phyloP scores from a whole-genome alignment of 2,329 filamentous ascomycete genomes.

The Trichoderma sp. region DNA sequence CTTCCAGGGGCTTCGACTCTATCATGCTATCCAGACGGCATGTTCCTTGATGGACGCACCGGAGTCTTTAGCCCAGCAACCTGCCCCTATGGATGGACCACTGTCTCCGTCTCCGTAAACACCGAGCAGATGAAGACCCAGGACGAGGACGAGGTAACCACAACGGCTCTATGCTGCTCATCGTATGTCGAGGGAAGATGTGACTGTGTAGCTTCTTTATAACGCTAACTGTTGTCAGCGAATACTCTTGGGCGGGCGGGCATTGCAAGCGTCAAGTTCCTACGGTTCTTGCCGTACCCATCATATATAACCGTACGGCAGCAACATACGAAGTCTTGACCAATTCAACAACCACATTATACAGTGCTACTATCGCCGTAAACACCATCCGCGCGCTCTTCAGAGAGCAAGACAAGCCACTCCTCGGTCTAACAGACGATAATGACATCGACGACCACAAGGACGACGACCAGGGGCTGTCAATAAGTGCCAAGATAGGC shows the following conservation, averaged over 20 bases:
- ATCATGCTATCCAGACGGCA: conserved; percentile 48
- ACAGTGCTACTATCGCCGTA: conserved; percentile 44
- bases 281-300: conserved; percentile 44
- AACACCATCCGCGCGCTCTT: conserved; percentile 46
- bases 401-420: conserved; percentile 42
- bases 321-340: conserved; percentile 42
- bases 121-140: conserved; percentile 33
- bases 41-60: conserved; percentile 44
- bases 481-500: conserved; percentile 41
- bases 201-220: background rate
- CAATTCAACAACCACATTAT: conserved; percentile 45
- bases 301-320: conserved; percentile 43
- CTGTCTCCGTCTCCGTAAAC: conserved; percentile 41
- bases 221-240: conserved; percentile 37
- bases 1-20: conserved; percentile 43
- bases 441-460: conserved; percentile 36
- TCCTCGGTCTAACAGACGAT: conserved; percentile 42
- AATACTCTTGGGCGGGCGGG: conserved; percentile 42
- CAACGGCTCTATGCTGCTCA: conserved; percentile 48
- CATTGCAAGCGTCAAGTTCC: conserved; percentile 44
- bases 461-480: conserved; percentile 32
- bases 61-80: conserved; percentile 48
- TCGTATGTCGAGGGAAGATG: conserved; percentile 40
- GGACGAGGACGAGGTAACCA: conserved; percentile 39
- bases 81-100: conserved; percentile 48